phyloP scores from a whole-genome alignment of 108 stramenopile species.

The Skeletonema menzelii region DNA sequence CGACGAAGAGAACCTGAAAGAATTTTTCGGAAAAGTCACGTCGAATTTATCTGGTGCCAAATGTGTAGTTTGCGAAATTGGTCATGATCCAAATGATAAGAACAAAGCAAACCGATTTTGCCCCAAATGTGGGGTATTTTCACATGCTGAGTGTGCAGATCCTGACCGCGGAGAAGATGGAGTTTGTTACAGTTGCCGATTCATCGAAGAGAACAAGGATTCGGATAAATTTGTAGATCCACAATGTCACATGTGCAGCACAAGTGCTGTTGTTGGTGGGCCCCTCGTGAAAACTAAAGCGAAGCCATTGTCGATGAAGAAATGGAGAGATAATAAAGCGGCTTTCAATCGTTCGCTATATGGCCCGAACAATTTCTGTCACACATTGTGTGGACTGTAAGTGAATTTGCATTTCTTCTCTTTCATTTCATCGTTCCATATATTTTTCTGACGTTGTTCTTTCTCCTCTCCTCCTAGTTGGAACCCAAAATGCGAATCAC shows the following conservation, averaged over 20 bases:
- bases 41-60: conserved; percentile 54
- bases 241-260: conserved; percentile 71
- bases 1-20: conserved; percentile 57
- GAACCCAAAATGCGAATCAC: conserved; percentile 29
- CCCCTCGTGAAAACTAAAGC: conserved; percentile 48
- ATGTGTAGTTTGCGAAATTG: conserved; percentile 66
- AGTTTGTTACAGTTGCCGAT: conserved; percentile 56
- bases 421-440: not conserved
- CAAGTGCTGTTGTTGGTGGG: conserved; percentile 41
- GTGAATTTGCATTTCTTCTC: conserved; percentile 21
- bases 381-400: conserved; percentile 77
- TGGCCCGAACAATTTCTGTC: conserved; percentile 56
- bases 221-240: conserved; percentile 45
- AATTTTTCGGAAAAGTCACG: conserved; percentile 52
- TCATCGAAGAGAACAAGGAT: conserved; percentile 31
- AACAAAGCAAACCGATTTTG: conserved; percentile 53
- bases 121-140: conserved; percentile 47
- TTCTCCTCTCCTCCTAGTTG: conserved; percentile 49
- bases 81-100: conserved; percentile 29
- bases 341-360: conserved; percentile 61
- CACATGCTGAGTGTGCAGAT: conserved; percentile 59
- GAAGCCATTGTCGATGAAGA: conserved; percentile 54
- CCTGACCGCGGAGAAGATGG: conserved; percentile 23
- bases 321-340: conserved; percentile 52
- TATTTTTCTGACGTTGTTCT: conserved; percentile 3